Evolutionary conservation across 257 asterid genomes (phyloP), one percentile per base, ranked within the genome.

Genomic region (Solanum clarkiae): DNA sequence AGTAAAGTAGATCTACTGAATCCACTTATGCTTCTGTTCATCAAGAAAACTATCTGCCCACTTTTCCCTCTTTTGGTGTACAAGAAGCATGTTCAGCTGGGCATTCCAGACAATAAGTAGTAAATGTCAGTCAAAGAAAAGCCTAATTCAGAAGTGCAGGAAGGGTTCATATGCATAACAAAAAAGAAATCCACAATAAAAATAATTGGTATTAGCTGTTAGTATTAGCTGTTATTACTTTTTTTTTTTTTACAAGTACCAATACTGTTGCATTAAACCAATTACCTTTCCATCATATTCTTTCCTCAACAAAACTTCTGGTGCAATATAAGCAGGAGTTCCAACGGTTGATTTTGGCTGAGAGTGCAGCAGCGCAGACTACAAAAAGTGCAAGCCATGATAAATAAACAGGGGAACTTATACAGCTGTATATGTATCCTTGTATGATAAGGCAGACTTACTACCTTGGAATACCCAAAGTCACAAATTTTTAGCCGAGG

Each of bases 331-430:
- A 26, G 98, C 98, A 80, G 98, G 96, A 77, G 98, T 95, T 54
- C 98, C 98, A 86, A 95, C 98, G 4, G 98, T 95, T 68, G 98
- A 95, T 89, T 95, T 95, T 80, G 98, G 98, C 90, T 94, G 98
- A 42, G 98, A 94, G 84, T 95, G 98, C 88, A 94, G 90, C 88
- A 95, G 89, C 53, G 98, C 90, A 70, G 98, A 95, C 98, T 95
- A 92, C 62, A 24, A 82, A 90, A 86, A 45, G 65, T 66, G 87
- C 70, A 47, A 13, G 87, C 51, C 53, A 80, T 68, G 74, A 89
- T 82, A 24, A 62, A 82, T 47, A 66, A 16, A 62, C 18, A 8
- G 16, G 45, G 55, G 49, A 42, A 40, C 13, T 53, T 20, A 82
- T 18, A 60, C 71, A 29, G 42, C 6, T 60, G 40, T n/a, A 45